Conservation (phyloP, 2,329 filamentous ascomycete genomes). For the Pyricularia sp. region DNA sequence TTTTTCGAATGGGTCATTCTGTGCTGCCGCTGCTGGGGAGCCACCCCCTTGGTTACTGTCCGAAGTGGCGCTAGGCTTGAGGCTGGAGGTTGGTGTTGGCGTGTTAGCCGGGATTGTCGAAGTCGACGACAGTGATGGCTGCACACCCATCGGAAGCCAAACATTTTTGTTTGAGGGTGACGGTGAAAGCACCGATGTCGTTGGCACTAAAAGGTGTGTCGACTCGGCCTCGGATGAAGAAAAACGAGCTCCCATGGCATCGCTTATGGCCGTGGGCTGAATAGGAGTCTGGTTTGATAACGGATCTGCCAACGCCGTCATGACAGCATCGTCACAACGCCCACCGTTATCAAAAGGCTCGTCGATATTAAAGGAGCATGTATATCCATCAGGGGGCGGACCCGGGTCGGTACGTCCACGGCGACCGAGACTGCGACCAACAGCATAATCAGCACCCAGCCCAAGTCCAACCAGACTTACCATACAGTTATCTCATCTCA, state of each 20-base stretch:
- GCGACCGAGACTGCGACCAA: conserved; percentile 14
- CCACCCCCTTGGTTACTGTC: neutral
- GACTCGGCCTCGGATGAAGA: neutral
- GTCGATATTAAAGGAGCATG: conserved; percentile 12
- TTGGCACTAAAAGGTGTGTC: neutral
- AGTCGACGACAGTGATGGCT: neutral
- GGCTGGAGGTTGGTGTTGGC: neutral
- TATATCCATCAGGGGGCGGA: conserved; percentile 17
- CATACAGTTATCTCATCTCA: neutral
- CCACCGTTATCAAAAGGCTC: neutral
- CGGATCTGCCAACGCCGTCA: neutral
- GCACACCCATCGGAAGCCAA: neutral
- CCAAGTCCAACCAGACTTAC: conserved; percentile 13
- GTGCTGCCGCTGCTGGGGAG: neutral
- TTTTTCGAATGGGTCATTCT: neutral
- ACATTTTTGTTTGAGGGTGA: neutral
- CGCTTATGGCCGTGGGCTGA: neutral
- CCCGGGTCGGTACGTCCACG: conserved; percentile 20
- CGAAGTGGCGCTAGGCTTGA: neutral
- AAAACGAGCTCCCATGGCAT: neutral
- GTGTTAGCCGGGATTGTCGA: neutral
- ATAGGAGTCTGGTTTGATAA: neutral
- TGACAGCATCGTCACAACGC: neutral
- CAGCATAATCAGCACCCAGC: neutral
- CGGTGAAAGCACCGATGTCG: neutral